phyloP scores from a whole-genome alignment of 148 eudicot genomes.

The Salicornia ramosissima region DNA sequence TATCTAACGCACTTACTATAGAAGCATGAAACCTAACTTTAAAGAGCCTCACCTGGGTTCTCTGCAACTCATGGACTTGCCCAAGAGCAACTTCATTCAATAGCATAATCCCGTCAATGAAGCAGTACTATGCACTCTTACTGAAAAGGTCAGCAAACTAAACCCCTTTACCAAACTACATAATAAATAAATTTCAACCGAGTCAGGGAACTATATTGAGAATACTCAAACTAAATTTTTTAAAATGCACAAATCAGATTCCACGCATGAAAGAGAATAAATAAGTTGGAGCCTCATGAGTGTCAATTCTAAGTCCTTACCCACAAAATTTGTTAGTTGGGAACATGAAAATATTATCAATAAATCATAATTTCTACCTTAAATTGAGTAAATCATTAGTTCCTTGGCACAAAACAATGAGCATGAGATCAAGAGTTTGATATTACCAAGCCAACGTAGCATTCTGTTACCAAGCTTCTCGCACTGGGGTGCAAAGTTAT shows the following conservation, averaged over 20 bases:
- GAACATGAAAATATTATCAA: conserved; percentile 58
- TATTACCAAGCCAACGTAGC: conserved; percentile 99
- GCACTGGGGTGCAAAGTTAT: conserved; percentile 65
- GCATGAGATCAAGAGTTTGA: conserved; percentile 6
- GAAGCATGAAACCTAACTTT: not conserved
- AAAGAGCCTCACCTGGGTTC: conserved; percentile 60
- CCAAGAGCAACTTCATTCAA: conserved; percentile 97
- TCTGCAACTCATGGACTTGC: conserved; percentile 69
- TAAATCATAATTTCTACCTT: not conserved
- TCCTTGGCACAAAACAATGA: not conserved
- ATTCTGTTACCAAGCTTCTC: conserved; percentile 88
- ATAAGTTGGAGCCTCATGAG: conserved; percentile 96
- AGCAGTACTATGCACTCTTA: conserved; percentile 98
- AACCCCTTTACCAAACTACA: conserved; percentile 95
- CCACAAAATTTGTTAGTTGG: conserved; percentile 92
- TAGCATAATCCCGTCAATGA: conserved; percentile 78
- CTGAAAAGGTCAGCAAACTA: conserved; percentile 99
- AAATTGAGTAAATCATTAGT: not conserved
- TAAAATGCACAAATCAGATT: conserved; percentile 2
- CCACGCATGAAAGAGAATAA: not conserved
- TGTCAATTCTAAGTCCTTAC: conserved; percentile 97
- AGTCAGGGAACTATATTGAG: not conserved
- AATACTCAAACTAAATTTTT: not conserved
- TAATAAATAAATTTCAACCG: not conserved
- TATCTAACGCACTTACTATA: not conserved